Evolutionary conservation across 805 yeast genomes (phyloP), one percentile per base, ranked within the genome.

Genomic region (Soucietia sequanensis): DNA sequence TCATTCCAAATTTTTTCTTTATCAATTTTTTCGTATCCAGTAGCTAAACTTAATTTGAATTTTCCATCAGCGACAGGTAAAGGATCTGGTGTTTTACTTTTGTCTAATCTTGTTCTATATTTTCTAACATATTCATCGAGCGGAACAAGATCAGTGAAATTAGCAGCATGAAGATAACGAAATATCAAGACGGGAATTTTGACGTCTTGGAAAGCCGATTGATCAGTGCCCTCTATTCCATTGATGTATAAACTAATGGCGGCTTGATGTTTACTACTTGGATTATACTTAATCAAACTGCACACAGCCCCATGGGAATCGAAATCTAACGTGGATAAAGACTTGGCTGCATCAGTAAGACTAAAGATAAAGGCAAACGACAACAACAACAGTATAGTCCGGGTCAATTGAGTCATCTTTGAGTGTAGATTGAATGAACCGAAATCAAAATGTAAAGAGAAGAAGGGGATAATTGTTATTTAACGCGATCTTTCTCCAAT

Each of bases 121-220:
- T 10, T 23, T 8, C 6, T 3, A 12, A 28, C 15, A 33, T 46
- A 56, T 24, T 34, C 35, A 10, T 42, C 41, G 10, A 46, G 27
- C 2, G 38, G 13, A 2, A 57, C 59, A 11, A 58, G 5, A 6
- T 44, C 40, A 6, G 49, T 30, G 33, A 52, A 49, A 20, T 56
- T 43, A 22, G 32, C 34, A 21, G 56, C 38, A 29, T 58, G 56
- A 4, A 43, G 35, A 35, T 52, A 50, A 30, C 47, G 52, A 38
- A 58, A 50, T 18, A 60, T 44, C 17, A 56, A 37, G 1, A 45
- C 41, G 7, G 65, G 63, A 28, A 56, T 29, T 26, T 49, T 43
- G 8, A 40, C 23, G 18, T 41, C 42, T 7, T 38, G 27, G 25
- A 31, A 13, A 11, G 23, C 25, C 17, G 31, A 20, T n/a, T 22